Evolutionary conservation across 805 yeast genomes (phyloP).

Genomic region (Ogataea chonburiensis): DNA sequence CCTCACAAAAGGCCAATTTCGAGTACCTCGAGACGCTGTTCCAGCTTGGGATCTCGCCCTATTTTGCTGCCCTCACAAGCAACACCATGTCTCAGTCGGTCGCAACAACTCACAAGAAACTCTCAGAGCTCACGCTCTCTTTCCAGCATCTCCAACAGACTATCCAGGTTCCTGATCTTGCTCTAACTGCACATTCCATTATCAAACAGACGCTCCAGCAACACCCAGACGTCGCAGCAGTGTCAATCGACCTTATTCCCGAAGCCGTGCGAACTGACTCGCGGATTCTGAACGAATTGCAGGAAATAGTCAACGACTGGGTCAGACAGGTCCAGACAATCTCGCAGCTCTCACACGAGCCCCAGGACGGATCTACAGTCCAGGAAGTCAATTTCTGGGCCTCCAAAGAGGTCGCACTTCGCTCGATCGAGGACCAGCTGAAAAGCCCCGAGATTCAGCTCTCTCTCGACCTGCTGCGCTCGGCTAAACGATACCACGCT

Average conservation of each 20-base stretch:
- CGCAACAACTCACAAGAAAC: conserved; percentile 53
- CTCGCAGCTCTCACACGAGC: conserved; percentile 51
- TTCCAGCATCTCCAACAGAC: conserved; percentile 66
- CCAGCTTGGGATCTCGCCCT: conserved; percentile 63
- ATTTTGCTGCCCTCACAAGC: conserved; percentile 52
- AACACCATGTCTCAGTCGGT: conserved; percentile 35
- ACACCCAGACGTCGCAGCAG: conserved; percentile 8
- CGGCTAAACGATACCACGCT: conserved; percentile 77
- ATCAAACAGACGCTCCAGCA: conserved; percentile 41
- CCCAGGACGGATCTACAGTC: conserved; percentile 50
- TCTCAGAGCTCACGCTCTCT: conserved; percentile 66
- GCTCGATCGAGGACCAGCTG: conserved; percentile 56
- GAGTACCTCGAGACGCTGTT: conserved; percentile 60
- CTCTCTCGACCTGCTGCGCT: conserved; percentile 59
- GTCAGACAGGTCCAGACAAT: conserved; percentile 58
- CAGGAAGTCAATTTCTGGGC: conserved; percentile 82
- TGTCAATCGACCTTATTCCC: conserved; percentile 22
- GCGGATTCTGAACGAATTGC: conserved; percentile 63
- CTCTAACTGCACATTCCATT: conserved; percentile 49
- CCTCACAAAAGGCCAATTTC: conserved; percentile 14
- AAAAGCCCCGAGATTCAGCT: conserved; percentile 49
- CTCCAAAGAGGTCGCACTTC: conserved; percentile 61
- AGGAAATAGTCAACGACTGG: conserved; percentile 73
- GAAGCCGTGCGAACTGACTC: conserved; percentile 45
- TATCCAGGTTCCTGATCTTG: conserved; percentile 65